Evolutionary conservation across 352 stramenopile species (phyloP), one percentile per base, ranked within the genome.

Genomic region (Pythium chondricola): DNA sequence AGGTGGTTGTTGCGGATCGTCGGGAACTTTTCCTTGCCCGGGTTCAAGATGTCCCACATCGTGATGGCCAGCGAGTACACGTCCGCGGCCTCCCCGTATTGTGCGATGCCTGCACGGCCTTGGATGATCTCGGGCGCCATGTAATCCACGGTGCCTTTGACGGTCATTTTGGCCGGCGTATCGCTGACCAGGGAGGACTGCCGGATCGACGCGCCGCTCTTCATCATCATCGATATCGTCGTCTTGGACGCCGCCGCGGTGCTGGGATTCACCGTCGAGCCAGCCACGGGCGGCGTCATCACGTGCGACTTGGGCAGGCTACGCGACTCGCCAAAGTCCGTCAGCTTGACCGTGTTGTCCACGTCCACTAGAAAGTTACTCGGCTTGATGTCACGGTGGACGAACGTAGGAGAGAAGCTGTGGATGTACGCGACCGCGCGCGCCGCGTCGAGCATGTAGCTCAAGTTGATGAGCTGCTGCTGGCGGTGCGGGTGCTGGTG

Each of bases 41-140:
- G 76, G 44, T 85, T 49, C 8, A 85, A 33, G n/a, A 93, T 67
- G 29, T 91, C 74, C 74, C 79, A 91, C 53, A 93, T 72, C 14
- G 77, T 89, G 38, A 91, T 79, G 14, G 60, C 79, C 18, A 93
- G 50, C 18, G 72, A 74, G 51, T 88, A 93, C 30, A 93, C 63
- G 35, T 91, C 82, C 0, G 80, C 77, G 25, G 71, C 69, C 39
- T 90, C 72, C 16, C 52, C 74, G 48, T 91, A 93, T 16, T 38
- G 24, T 3, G 69, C 73, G 2, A 73, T 10, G 0, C 73, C 77
- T 3, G 55, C 65, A 20, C 71, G 70, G n/a, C 76, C 74, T 6
- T 88, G 74, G 46, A 93, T 87, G 45, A 93, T 65, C 31, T 93
- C 79, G 3, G 78, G 78, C 6, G 81, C 78, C 81, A 92, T 92